Conservation (phyloP, 495 filamentous ascomycete genomes). For the Aspergillus mulundensis region DNA sequence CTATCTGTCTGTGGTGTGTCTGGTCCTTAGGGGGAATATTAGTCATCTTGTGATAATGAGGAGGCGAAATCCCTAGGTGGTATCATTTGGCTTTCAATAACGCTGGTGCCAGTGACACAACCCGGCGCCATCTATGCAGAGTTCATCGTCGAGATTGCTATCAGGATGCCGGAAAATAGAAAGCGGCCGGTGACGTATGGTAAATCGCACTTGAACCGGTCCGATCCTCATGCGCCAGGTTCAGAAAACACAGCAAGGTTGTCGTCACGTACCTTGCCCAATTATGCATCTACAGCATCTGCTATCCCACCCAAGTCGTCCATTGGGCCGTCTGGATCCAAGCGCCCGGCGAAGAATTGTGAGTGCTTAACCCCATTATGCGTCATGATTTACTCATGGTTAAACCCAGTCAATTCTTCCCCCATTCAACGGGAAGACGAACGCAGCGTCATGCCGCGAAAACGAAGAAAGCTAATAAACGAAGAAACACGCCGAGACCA, state of each 20-base stretch:
- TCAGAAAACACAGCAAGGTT: not conserved
- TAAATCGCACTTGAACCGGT: constrained; percentile 2
- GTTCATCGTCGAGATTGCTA: not conserved
- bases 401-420: not conserved
- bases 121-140: too few relatives aligned
- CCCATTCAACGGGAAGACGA: not conserved
- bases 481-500: not conserved
- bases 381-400: not conserved
- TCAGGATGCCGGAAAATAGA: constrained; percentile 11
- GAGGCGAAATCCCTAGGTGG: too few relatives aligned
- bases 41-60: too few relatives aligned
- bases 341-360: not conserved
- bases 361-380: not conserved
- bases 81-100: too few relatives aligned
- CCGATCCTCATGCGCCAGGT: not conserved
- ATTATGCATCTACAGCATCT: not conserved
- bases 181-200: constrained; percentile 17
- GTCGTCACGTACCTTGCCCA: not conserved
- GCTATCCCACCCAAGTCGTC: not conserved
- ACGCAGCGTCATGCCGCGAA: constrained; percentile 5
- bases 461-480: not conserved
- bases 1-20: too few relatives aligned
- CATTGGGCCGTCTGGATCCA: not conserved
- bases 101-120: too few relatives aligned
- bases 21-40: too few relatives aligned